Percentiles rank a stretch among this genome's conserved stretches.
Evolutionary conservation across 2,329 filamentous ascomycete species (phyloP).

Genomic region (Calycina herbarum): DNA sequence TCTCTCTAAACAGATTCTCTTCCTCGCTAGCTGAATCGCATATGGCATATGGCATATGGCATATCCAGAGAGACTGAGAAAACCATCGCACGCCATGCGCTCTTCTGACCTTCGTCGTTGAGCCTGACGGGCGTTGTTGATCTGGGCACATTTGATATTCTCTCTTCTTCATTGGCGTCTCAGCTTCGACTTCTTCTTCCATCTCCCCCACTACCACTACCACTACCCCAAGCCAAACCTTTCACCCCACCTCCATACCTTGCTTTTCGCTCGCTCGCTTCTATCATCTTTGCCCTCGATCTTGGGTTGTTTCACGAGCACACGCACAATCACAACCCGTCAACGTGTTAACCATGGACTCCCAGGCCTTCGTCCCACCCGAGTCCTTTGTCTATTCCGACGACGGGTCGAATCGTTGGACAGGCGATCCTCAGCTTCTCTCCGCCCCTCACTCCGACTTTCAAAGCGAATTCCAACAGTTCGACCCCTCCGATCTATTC

Average conservation of each 20-base stretch:
- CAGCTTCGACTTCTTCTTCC: background rate
- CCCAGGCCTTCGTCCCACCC: conserved; percentile 7
- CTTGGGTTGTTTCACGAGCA: background rate
- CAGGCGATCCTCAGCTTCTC: background rate
- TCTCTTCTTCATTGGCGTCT: background rate
- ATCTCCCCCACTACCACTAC: background rate
- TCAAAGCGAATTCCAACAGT: background rate
- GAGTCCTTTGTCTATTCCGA: conserved; percentile 7
- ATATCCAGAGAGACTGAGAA: background rate
- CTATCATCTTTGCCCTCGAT: background rate
- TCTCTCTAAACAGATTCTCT: background rate
- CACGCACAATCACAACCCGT: background rate
- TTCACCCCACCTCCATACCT: background rate
- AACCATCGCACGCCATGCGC: background rate
- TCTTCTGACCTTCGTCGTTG: background rate
- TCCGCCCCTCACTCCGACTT: background rate
- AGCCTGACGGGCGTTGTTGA: background rate
- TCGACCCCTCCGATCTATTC: background rate
- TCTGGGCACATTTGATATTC: background rate
- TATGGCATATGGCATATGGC: background rate
- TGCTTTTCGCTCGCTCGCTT: background rate
- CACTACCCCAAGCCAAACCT: background rate
- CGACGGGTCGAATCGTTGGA: background rate
- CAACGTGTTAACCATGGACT: conserved; percentile 8
- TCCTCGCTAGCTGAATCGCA: background rate